A percentile compares a stretch with the other conserved stretches of the same genome.
phyloP scores from a whole-genome alignment of 169 alveolate species.

The Perkinsus marinus region DNA sequence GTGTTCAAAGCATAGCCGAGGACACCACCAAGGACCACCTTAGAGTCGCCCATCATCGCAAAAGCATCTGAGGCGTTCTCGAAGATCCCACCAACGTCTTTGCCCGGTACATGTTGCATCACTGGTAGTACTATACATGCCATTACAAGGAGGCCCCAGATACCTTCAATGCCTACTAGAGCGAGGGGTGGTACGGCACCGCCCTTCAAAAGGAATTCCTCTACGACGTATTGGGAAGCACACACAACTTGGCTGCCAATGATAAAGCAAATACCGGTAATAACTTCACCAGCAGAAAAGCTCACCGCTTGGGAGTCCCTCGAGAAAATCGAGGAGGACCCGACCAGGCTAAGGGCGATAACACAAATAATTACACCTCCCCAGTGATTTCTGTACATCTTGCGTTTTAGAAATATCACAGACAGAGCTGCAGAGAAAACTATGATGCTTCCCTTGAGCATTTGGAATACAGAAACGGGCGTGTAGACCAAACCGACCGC shows the following conservation, averaged over 20 bases:
- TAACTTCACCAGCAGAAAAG: neutral
- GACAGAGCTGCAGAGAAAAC: neutral
- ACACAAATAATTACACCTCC: neutral
- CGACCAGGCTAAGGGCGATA: neutral
- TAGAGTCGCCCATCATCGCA: neutral
- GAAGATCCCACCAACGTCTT: neutral
- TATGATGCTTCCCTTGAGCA: neutral
- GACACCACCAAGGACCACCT: neutral
- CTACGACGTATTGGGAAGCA: constrained; percentile 2
- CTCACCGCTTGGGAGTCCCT: neutral
- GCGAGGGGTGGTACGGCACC: neutral
- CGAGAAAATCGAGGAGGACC: neutral
- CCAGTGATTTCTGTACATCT: neutral
- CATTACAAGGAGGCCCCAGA: constrained; percentile 1
- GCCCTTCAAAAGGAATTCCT: constrained; percentile 1
- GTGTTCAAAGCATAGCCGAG: neutral
- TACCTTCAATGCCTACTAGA: neutral
- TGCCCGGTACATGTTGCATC: neutral
- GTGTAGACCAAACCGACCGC: neutral
- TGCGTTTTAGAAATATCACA: neutral
- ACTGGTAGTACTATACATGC: neutral
- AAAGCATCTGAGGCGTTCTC: neutral
- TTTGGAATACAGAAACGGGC: constrained; percentile 1
- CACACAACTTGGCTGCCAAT: neutral
- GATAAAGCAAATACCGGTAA: neutral